Conservation (phyloP, 352 stramenopile genomes). For the Pythium sukuiense region DNA sequence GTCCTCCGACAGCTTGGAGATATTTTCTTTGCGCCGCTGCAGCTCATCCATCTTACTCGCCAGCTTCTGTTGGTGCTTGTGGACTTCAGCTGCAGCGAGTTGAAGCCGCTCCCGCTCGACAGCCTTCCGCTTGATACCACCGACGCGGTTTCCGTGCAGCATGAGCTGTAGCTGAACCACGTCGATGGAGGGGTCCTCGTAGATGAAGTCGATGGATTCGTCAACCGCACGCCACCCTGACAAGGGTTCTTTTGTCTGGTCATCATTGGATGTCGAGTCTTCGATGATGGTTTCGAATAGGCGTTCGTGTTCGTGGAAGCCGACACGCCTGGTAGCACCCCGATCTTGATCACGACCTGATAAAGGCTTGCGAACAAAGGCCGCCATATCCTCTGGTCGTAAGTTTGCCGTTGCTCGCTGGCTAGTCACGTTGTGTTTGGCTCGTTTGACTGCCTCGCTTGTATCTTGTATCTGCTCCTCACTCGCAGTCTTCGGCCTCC, state of each 20-base stretch:
- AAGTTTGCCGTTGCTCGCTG: neutral
- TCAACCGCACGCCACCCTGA: conserved; percentile 42
- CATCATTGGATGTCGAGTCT: neutral
- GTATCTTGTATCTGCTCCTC: neutral
- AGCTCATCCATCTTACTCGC: conserved; percentile 29
- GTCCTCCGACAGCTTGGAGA: conserved; percentile 48
- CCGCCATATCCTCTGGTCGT: neutral
- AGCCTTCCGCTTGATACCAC: conserved; percentile 40
- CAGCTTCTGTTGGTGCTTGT: conserved; percentile 33
- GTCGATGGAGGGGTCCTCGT: conserved; percentile 52
- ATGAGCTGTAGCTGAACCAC: conserved; percentile 43
- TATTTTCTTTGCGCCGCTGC: conserved; percentile 40
- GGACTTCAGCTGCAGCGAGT: conserved; percentile 41
- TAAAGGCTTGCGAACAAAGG: conserved; percentile 5
- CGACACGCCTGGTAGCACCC: neutral
- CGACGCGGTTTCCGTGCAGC: conserved; percentile 28
- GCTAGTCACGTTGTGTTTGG: neutral
- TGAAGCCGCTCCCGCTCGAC: conserved; percentile 46
- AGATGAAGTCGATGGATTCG: conserved; percentile 61
- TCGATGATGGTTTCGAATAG: neutral
- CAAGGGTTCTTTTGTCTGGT: neutral
- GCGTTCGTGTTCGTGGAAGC: conserved; percentile 16
- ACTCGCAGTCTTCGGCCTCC: neutral
- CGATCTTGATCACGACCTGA: neutral
- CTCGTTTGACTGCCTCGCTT: neutral